Evolutionary conservation across 208 protist species (phyloP), one percentile per base, ranked within the genome.

Genomic region (Porcisia deanei): DNA sequence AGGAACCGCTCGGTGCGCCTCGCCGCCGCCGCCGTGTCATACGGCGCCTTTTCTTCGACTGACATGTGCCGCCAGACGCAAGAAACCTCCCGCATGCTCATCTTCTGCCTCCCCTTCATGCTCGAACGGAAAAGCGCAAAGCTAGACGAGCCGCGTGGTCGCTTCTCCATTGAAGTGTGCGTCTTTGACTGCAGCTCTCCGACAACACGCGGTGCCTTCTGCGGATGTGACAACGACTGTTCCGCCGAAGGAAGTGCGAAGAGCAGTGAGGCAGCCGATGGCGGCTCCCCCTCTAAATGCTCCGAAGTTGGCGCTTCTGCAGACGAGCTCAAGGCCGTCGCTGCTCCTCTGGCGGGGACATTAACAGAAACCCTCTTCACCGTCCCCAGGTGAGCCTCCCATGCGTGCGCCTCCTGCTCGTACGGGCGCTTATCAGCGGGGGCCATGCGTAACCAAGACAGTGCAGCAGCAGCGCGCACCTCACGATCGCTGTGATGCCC

Each of bases 1-100:
- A 83, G 55, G 18, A 79, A 14, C 12, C 37, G 58, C 34, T 53
- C 61, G 7, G 84, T 90, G 77, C 88, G 88, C 25, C 59, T 55
- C 3, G 16, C 14, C 47, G 91, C 91, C 1, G 89, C 91, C 55
- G 81, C 84, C 16, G 71, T 63, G 66, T 93, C 91, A 71, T 88
- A 95, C 3, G 84, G 80, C 1, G 80, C 70, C 85, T 93, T 93
- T 45, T 89, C 88, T 20, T 34, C 77, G 8, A 71, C 45, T 10
- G 73, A 84, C 82, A 95, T 89, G 16, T 37, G 8, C 54, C 79
- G 71, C 88, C 91, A 95, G 47, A 79, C 76, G 12, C 65, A 65
- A 57, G 64, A 45, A n/a, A 84, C 72, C 54, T 82, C 77, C 43
- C 65, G 41, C 25, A 70, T 47, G 1, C 63, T 71, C 53, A 65